Evolutionary conservation across 75 land plant genomes (phyloP).

Genomic region (Ceratopteris richardii): DNA sequence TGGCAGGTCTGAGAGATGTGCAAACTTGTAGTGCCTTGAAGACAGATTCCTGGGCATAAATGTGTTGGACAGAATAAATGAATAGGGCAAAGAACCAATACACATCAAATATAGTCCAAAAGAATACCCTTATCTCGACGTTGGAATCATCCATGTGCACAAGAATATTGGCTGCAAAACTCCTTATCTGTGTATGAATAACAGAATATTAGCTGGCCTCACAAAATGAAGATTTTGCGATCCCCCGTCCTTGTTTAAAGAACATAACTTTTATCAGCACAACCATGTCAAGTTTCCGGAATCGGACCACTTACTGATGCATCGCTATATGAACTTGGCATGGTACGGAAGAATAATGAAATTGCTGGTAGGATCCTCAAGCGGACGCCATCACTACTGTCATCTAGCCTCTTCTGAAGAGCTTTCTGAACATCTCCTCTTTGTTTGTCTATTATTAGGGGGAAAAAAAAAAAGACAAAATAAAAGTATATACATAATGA

Average conservation of each 20-base stretch:
- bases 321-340: conserved; percentile 20
- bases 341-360: conserved; percentile 14
- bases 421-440: conserved; percentile 9
- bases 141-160: conserved; percentile 37
- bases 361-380: conserved; percentile 18
- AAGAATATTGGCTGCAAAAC: conserved; percentile 15
- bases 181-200: conserved; percentile 15
- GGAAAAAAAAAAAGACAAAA: too few species aligned
- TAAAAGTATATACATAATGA: too few species aligned
- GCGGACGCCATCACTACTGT: conserved; percentile 31
- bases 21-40: conserved; percentile 22
- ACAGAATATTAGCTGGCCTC: too few species aligned
- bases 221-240: too few species aligned
- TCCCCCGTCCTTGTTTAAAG: too few species aligned
- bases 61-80: background rate
- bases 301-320: conserved; percentile 5
- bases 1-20: conserved; percentile 13
- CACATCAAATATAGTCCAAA: background rate
- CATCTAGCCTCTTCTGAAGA: conserved; percentile 29
- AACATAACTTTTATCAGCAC: conserved; percentile 4
- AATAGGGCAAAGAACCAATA: background rate
- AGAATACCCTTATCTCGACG: conserved; percentile 19
- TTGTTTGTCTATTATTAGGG: conserved; percentile 18
- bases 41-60: conserved; percentile 19
- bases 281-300: background rate